A percentile compares a stretch with the other conserved stretches of the same genome.
These are phyloP conservation scores for Albizia julibrissin DNA, from an alignment of 306 rosid genomes.

Conservation along the genomic window DNA sequence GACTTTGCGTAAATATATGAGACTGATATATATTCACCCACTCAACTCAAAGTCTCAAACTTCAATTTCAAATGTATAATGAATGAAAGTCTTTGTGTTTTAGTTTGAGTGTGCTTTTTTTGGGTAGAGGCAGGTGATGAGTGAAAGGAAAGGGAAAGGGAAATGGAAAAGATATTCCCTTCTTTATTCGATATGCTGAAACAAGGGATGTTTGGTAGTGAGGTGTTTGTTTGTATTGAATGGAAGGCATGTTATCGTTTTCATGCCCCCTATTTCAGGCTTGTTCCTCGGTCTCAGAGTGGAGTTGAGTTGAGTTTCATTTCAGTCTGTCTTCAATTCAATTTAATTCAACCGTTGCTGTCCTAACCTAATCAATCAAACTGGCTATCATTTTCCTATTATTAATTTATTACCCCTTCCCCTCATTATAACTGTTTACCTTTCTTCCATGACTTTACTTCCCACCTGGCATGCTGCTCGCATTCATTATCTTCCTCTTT, in stretches of 20 bases:
- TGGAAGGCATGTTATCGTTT: neutral
- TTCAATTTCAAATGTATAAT: neutral
- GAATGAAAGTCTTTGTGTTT: too few species aligned
- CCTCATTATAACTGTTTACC: neutral
- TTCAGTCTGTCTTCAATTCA: too few species aligned
- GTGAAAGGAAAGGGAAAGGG: neutral
- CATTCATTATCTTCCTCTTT: neutral
- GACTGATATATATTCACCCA: neutral
- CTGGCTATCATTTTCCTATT: neutral
- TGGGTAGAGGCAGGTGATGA: neutral
- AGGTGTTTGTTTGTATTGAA: neutral
- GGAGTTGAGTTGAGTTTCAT: neutral
- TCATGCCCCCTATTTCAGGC: neutral
- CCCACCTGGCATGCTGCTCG: neutral
- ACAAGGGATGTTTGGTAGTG: neutral
- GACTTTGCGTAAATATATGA: slow-evolving; percentile 26
- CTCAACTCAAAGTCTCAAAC: neutral
- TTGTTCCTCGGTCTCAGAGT: neutral
- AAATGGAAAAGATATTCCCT: slow-evolving; percentile 3
- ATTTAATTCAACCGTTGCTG: neutral
- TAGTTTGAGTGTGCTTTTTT: neutral
- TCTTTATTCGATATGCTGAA: slow-evolving; percentile 16
- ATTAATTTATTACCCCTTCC: neutral
- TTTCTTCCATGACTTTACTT: neutral
- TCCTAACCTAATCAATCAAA: neutral